Evolutionary conservation across 257 asterid genomes (phyloP).

Genomic region (Solanum gracilifrons): DNA sequence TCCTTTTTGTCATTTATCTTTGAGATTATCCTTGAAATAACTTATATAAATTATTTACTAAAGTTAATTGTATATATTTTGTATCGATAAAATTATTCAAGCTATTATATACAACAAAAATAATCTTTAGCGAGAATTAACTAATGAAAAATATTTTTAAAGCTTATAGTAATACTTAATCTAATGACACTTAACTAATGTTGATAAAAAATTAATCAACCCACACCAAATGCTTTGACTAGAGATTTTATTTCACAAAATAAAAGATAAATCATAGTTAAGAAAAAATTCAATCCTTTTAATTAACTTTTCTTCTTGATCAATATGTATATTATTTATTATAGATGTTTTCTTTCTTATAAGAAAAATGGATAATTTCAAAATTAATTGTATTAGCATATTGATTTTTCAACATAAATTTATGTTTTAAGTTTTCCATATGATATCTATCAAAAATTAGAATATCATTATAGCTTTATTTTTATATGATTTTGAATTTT

Average conservation of each 20-base stretch:
- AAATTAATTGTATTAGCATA: neutral
- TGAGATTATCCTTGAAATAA: neutral
- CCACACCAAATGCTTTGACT: neutral
- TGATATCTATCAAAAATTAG: neutral
- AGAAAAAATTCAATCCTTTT: neutral
- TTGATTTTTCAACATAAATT: neutral
- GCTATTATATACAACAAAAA: neutral
- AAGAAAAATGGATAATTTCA: neutral
- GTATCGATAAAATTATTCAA: neutral
- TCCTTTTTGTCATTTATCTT: neutral
- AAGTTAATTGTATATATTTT: no score
- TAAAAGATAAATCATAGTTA: neutral
- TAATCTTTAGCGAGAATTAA: no score
- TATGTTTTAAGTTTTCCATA: neutral
- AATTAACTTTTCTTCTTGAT: neutral
- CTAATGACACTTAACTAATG: no score
- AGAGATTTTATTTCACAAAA: neutral
- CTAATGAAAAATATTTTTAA: no score
- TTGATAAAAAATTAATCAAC: rapidly evolving
- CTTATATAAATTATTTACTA: neutral
- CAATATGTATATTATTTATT: neutral
- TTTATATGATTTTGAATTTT: neutral
- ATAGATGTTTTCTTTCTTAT: neutral
- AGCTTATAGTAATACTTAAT: no score
- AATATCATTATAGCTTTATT: neutral